Base-by-base conservation (phyloP, 2,329 filamentous ascomycete genomes). In the Paecilomyces formosus region DNA sequence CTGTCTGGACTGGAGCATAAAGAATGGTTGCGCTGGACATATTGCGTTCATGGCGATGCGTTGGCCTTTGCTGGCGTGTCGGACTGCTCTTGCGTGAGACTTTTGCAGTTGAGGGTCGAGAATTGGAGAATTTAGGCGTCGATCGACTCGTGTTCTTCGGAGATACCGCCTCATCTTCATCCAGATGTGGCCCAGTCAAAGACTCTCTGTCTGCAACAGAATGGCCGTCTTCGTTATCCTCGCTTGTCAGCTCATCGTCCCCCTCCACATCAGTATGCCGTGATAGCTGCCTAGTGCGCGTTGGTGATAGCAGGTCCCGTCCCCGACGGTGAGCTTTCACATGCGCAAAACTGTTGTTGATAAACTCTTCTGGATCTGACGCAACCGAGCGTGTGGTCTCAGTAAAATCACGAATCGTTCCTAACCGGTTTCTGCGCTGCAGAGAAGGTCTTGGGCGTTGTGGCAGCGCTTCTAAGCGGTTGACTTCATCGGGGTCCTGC, bases 231-330 rank as follows among this genome's bases (percentile, higher is more conserved):
- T 86, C 85, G 58, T 92, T 88, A 58, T 91, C 89, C 58, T 92
- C 89, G 3, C 89, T 92, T 12, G 89, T 82, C n/a, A 92, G 78
- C 72, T 97, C 92, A 66, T 96, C 92, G 66, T 97, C 92, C 0
- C 91, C 90, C 69, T 96, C 91, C 6, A 87, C 90, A 67, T 94
- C 90, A 0, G 89, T 92, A 59, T 92, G 86, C 67, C 76, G 81
- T 51, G 81, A 76, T 49, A 78, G 62, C 59, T 81, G 72, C 58
- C 79, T 70, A 53, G 70, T 73, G 55, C 68, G 72, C n/a, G 72
- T 65, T 4, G 63, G 65, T 9, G 66, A 63, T 65, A 69, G 2
- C 64, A 68, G 61, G 8, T 58, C 58, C 52, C 66, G 61, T 26
- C 61, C 57, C 39, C 72, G 67, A 18, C 74, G 74, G 49, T 75